Percentiles rank a stretch among this genome's conserved stretches.
Conservation (phyloP, 192 early-diverging fungal species). For the Coemansia sp. region DNA sequence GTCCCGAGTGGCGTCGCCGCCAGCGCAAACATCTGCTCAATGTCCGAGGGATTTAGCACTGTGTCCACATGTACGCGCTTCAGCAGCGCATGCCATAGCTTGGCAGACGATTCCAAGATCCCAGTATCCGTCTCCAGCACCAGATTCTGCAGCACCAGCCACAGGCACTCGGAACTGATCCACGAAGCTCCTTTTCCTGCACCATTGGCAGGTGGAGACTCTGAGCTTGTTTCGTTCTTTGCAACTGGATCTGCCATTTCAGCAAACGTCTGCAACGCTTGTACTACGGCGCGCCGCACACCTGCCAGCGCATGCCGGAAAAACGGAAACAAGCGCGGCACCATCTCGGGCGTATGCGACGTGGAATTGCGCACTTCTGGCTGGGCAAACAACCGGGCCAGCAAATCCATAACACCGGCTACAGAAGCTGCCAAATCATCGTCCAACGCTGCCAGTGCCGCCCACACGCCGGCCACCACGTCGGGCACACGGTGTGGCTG, state of each 20-base stretch:
- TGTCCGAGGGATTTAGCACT: slow-evolving; percentile 21
- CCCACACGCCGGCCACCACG: slow-evolving; percentile 82
- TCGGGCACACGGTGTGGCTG: slow-evolving; percentile 67
- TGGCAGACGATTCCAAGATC: slow-evolving; percentile 22
- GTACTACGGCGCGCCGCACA: slow-evolving; percentile 81
- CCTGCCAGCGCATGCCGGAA: slow-evolving; percentile 87
- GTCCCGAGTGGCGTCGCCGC: slow-evolving; percentile 84
- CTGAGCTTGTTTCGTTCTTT: background rate
- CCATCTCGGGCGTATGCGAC: slow-evolving; percentile 44
- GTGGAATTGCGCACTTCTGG: slow-evolving; percentile 27
- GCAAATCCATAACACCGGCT: slow-evolving; percentile 87
- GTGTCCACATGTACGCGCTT: slow-evolving; percentile 20
- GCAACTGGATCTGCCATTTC: slow-evolving; percentile 26
- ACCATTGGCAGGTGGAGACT: background rate
- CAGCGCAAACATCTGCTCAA: slow-evolving; percentile 62
- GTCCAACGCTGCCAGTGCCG: slow-evolving; percentile 78
- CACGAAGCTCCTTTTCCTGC: background rate
- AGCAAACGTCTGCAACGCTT: slow-evolving; percentile 73
- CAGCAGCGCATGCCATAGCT: slow-evolving; percentile 70
- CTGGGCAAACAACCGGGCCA: slow-evolving; percentile 73
- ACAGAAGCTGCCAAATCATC: slow-evolving; percentile 95
- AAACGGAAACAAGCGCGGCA: slow-evolving; percentile 92
- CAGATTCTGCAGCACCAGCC: slow-evolving; percentile 88
- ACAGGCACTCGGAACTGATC: slow-evolving; percentile 54
- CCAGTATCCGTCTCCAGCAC: slow-evolving; percentile 78